These are phyloP conservation scores for Trichosporon faecale DNA, from an alignment of 1,284 basidiomycete genomes.

Conservation along the genomic window DNA sequence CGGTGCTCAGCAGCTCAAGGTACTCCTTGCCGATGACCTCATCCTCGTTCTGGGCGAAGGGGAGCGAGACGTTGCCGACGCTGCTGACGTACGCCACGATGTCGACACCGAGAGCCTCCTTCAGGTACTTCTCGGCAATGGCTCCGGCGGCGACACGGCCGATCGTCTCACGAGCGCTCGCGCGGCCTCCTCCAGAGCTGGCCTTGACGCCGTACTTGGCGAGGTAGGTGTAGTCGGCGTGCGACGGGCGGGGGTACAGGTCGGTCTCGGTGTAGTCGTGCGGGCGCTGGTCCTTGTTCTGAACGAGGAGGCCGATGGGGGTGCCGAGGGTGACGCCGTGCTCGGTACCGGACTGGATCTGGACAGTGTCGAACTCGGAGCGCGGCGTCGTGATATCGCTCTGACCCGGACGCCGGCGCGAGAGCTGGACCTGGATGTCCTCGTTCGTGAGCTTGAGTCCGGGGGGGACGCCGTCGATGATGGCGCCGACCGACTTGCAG, in stretches of 20 bases:
- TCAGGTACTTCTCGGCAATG: constrained; percentile 95
- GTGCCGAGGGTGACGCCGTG: constrained; percentile 94
- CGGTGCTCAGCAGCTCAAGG: constrained; percentile 69
- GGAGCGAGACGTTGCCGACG: constrained; percentile 85
- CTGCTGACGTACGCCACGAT: constrained; percentile 96
- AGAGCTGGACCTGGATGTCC: constrained; percentile 91
- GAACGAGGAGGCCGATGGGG: constrained; percentile 91
- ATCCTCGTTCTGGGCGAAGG: constrained; percentile 62
- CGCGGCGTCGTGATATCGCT: constrained; percentile 94
- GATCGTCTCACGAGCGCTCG: constrained; percentile 93
- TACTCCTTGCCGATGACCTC: constrained; percentile 83
- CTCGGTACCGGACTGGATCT: constrained; percentile 91
- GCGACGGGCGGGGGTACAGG: constrained; percentile 91
- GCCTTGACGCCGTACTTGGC: constrained; percentile 98
- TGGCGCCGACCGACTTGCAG: constrained; percentile 93
- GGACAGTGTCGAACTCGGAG: constrained; percentile 93
- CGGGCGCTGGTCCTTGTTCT: constrained; percentile 97
- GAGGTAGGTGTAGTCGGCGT: constrained; percentile 98
- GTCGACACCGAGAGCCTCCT: constrained; percentile 81
- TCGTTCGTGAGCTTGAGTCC: constrained; percentile 74
- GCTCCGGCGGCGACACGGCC: constrained; percentile 97
- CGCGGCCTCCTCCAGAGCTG: constrained; percentile 90
- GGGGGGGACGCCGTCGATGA: constrained; percentile 95
- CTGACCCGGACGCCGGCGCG: constrained; percentile 89
- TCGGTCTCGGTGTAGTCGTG: constrained; percentile 99